Evolutionary conservation across 2,329 filamentous ascomycete genomes (phyloP).

Genomic region (Colletotrichum eleusines): DNA sequence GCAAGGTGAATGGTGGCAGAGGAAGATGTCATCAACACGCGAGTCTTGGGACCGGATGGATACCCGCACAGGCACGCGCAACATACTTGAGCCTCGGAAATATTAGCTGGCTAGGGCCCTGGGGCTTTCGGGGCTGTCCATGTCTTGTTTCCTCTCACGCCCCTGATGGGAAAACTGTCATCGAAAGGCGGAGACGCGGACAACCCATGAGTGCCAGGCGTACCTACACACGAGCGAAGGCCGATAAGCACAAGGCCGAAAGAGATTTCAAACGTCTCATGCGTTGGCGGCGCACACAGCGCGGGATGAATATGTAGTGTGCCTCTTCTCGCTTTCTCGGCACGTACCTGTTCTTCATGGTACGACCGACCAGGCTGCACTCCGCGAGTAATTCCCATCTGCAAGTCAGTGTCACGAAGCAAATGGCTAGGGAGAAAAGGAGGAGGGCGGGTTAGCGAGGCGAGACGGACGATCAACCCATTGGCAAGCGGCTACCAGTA

Average conservation of each 20-base stretch:
- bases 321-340: slow-evolving; percentile 12
- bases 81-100: neutral
- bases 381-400: slow-evolving; percentile 2
- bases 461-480: neutral
- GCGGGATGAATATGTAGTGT: slow-evolving; percentile 7
- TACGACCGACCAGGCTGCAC: neutral
- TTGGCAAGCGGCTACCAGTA: slow-evolving; percentile 1
- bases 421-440: neutral
- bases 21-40: neutral
- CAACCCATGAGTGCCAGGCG: neutral
- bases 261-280: slow-evolving; percentile 8
- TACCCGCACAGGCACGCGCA: neutral
- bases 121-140: neutral
- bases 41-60: neutral
- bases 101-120: neutral
- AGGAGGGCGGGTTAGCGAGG: neutral
- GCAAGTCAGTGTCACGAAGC: neutral
- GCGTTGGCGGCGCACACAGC: slow-evolving; percentile 22
- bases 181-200: neutral
- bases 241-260: neutral
- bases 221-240: neutral
- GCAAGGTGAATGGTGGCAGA: neutral
- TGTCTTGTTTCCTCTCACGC: neutral
- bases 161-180: neutral
- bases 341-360: neutral